Evolutionary conservation across 2,329 filamentous ascomycete genomes (phyloP).

Genomic region (Juglanconis juglandina): DNA sequence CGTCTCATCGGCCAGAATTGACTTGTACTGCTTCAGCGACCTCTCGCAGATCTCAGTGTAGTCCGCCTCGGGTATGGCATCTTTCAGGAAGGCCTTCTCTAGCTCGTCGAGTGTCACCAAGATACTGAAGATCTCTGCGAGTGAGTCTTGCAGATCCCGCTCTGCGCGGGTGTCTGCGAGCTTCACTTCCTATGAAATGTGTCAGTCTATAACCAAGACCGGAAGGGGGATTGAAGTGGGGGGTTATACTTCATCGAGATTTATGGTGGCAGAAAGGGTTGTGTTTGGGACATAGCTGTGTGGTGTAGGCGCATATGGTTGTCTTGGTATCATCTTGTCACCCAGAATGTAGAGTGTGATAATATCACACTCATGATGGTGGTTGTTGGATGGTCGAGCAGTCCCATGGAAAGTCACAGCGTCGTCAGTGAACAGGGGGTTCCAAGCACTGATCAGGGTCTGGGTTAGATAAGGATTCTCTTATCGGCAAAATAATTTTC

Average conservation of each 20-base stretch:
- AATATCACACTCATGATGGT: not conserved
- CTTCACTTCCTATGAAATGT: conserved; percentile 74
- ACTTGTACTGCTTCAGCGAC: conserved; percentile 94
- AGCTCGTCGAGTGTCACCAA: conserved; percentile 92
- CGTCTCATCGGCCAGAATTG: conserved; percentile 82
- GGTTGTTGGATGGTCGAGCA: not conserved
- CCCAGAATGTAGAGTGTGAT: not conserved
- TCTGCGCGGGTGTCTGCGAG: conserved; percentile 82
- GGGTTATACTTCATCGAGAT: conserved; percentile 74
- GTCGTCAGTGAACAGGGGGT: not conserved
- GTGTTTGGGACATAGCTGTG: conserved; percentile 89
- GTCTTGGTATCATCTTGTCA: conserved; percentile 48
- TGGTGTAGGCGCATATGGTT: conserved; percentile 84
- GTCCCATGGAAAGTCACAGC: not conserved
- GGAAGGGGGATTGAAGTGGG: not conserved
- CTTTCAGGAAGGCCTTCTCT: conserved; percentile 94
- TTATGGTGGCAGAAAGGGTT: conserved; percentile 81
- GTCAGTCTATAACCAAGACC: conserved; percentile 18
- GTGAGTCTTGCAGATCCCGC: conserved; percentile 89
- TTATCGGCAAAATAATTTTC: not conserved
- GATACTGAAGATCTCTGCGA: conserved; percentile 97
- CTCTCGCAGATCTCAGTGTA: conserved; percentile 97
- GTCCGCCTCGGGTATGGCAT: conserved; percentile 85
- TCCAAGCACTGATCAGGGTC: not conserved
- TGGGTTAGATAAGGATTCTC: conserved; percentile 1